A percentile compares a stretch with the other conserved stretches of the same genome.
Evolutionary conservation across 31 red algal genomes (phyloP).

Genomic region (Odonthalia washingtoniensis): DNA sequence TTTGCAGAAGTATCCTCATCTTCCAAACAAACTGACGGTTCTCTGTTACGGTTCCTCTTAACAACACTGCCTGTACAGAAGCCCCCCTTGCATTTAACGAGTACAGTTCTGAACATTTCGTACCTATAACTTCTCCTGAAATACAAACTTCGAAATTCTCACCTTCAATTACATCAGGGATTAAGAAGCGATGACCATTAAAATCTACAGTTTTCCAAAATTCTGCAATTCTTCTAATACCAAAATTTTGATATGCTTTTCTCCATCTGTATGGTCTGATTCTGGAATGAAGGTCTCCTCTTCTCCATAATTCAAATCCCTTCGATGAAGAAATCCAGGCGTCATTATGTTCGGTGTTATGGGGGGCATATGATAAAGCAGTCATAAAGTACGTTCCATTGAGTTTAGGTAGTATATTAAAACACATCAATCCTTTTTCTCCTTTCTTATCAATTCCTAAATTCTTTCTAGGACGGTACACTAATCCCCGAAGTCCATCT

Average conservation of each 20-base stretch:
- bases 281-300: neutral
- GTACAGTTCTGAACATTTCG: constrained; percentile 26
- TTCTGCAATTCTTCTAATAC: constrained; percentile 16
- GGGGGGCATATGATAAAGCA: constrained; percentile 21
- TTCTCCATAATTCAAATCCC: neutral
- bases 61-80: neutral
- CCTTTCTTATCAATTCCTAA: constrained; percentile 31
- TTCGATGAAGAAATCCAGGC: constrained; percentile 33
- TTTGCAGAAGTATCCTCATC: too few species aligned
- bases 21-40: too few species aligned
- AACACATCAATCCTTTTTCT: constrained; percentile 39
- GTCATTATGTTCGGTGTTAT: constrained; percentile 47
- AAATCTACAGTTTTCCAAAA: constrained; percentile 30
- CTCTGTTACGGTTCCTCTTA: too few species aligned
- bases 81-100: neutral
- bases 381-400: constrained; percentile 31
- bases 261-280: constrained; percentile 19
- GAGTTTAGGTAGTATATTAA: neutral
- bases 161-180: constrained; percentile 12
- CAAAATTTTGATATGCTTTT: constrained; percentile 46
- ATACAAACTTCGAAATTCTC: constrained; percentile 40
- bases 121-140: constrained; percentile 44
- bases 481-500: constrained; percentile 11
- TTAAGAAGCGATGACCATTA: constrained; percentile 36
- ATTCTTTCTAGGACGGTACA: constrained; percentile 29